Conservation (phyloP, 164 flowering plant species). For the Cinnamomum chago region DNA sequence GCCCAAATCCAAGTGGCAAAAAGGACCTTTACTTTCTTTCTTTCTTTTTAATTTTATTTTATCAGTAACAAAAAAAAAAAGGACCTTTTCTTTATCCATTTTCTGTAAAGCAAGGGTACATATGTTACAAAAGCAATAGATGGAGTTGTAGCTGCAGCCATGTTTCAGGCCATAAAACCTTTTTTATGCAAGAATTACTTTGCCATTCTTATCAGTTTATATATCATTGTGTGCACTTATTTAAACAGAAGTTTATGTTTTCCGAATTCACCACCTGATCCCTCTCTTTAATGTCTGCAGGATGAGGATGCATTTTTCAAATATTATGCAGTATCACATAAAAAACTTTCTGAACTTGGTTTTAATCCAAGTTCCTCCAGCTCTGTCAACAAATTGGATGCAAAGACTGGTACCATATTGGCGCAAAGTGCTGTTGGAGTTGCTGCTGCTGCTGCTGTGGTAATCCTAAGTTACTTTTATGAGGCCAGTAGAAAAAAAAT, state of each 20-base stretch:
- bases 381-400: conserved; percentile 11
- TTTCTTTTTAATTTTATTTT: too few relatives aligned
- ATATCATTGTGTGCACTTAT: too few relatives aligned
- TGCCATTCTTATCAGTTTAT: too few relatives aligned
- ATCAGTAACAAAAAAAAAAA: too few relatives aligned
- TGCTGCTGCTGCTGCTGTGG: conserved; percentile 61
- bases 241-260: background rate
- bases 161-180: too few relatives aligned
- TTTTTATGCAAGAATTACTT: too few relatives aligned
- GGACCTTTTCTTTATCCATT: too few relatives aligned
- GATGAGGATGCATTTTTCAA: conserved; percentile 72
- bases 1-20: too few relatives aligned
- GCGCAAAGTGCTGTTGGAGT: conserved; percentile 69
- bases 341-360: conserved; percentile 78
- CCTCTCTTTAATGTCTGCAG: background rate
- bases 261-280: background rate
- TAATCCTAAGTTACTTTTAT: conserved; percentile 51
- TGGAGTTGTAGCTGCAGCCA: too few relatives aligned
- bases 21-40: too few relatives aligned
- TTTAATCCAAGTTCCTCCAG: conserved; percentile 33
- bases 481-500: conserved; percentile 24
- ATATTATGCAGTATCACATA: conserved; percentile 84
- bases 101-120: too few relatives aligned
- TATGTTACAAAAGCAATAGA: too few relatives aligned
- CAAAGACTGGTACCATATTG: conserved; percentile 27